Base-by-base conservation (phyloP, 495 filamentous ascomycete species). In the Neurospora sp. region DNA sequence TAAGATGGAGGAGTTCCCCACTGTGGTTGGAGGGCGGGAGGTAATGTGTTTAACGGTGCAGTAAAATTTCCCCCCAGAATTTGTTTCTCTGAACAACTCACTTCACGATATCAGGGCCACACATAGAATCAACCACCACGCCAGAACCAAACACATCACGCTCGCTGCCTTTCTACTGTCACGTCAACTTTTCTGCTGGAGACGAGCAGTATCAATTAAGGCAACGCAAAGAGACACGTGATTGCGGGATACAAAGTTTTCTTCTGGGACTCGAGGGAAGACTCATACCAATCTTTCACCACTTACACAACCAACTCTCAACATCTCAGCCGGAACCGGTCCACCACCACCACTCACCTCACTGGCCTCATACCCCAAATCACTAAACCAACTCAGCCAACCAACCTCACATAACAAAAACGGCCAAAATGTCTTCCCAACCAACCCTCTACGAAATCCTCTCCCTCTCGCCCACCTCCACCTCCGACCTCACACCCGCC, bases 381-480 rank as follows among this genome's bases (percentile, higher is more conserved):
- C 31, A 61, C n/a, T 3, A 4, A 59, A 68, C 61, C 69, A 22
- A 59, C 41, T 11, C 18, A 66, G 3, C 42, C 31, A 31, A 3
- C 31, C 31, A 27, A 27, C 22, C 22, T 31, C 31, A 31, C 31
- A 18, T 71, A 44, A 40, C 69, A 46, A 44, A 8, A n/a, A n/a
- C 31, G 31, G 9, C 6, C 42, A 20, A 53, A 22, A 53, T 53
- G 46, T 22, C 22, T 22, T 22, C 46, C 53, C 53, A 66, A 12
- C 79, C 78, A 72, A 84, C 83, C 70, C 80, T 84, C 78, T 86
- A 86, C 76, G 79, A 84, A 69, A 78, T 85, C 77, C 81, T 87
- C 68, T 73, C 76, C 71, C 78, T 86, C 71, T 76, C 82, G n/a
- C 81, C 46, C 40, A n/a, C 14, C 27, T 48, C 69, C 35, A n/a